Conservation (phyloP, 139 green algal genomes). For the Tetradesmus obliquus region DNA sequence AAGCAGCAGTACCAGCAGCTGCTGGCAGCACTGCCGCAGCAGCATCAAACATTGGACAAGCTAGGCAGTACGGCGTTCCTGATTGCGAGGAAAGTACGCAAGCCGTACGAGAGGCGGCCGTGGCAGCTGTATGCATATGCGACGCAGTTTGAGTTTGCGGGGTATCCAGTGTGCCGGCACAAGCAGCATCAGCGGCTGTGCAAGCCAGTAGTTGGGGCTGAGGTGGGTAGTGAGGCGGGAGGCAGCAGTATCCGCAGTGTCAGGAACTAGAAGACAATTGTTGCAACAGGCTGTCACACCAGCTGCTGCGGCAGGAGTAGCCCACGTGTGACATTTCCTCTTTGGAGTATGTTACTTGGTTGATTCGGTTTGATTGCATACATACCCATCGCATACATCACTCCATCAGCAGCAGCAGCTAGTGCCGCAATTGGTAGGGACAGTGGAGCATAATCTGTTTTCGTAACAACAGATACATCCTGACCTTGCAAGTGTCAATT, state of each 20-base stretch:
- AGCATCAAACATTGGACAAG: not conserved
- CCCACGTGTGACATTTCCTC: too few relatives aligned
- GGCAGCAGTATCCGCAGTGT: not conserved
- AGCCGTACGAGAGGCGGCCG: not conserved
- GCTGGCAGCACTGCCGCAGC: not conserved
- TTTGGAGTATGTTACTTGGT: too few relatives aligned
- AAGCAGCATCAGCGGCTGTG: not conserved
- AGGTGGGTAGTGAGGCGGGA: not conserved
- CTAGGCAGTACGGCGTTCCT: not conserved
- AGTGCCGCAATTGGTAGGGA: too few relatives aligned
- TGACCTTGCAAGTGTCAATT: too few relatives aligned
- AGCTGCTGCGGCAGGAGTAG: too few relatives aligned
- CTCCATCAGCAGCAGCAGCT: too few relatives aligned
- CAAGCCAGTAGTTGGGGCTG: not conserved
- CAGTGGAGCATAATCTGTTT: too few relatives aligned
- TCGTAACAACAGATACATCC: too few relatives aligned
- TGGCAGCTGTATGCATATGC: slow-evolving; percentile 14
- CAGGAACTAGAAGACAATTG: too few relatives aligned
- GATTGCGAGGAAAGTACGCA: not conserved
- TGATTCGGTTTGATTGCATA: too few relatives aligned
- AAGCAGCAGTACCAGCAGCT: not conserved
- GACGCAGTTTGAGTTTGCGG: not conserved
- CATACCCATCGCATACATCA: too few relatives aligned
- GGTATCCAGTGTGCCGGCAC: not conserved
- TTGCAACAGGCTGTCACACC: too few relatives aligned